phyloP scores from a whole-genome alignment of 371 early-diverging fungal genomes.

The Actinomortierella ambigua region DNA sequence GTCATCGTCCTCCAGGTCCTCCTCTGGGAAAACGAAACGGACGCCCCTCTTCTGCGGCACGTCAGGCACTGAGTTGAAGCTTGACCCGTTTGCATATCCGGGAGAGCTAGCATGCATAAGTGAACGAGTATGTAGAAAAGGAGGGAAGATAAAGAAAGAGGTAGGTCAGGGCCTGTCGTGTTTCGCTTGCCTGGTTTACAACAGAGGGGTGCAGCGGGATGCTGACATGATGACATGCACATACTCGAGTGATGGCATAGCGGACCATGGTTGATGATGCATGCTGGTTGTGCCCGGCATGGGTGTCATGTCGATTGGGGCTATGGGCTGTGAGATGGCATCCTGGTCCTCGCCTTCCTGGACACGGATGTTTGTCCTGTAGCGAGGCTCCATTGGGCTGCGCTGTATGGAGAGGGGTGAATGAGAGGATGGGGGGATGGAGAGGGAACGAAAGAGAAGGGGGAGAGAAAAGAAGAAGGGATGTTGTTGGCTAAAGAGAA shows the following conservation, averaged over 20 bases:
- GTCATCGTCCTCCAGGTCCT: slow-evolving; percentile 19
- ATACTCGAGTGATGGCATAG: not conserved
- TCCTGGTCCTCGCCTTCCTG: slow-evolving; percentile 47
- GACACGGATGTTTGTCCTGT: slow-evolving; percentile 18
- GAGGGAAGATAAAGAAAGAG: too few species aligned
- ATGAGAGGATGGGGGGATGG: not conserved
- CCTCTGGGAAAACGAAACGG: slow-evolving; percentile 24
- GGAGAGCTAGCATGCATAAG: too few species aligned
- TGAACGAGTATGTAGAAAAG: too few species aligned
- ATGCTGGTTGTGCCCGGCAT: slow-evolving; percentile 5
- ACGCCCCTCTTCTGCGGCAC: slow-evolving; percentile 26
- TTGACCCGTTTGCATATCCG: too few species aligned
- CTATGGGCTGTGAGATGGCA: slow-evolving; percentile 16
- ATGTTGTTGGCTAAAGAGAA: too few species aligned
- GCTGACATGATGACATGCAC: too few species aligned
- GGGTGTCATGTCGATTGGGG: too few species aligned
- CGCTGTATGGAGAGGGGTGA: not conserved
- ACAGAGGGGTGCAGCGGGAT: too few species aligned
- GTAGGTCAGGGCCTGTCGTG: too few species aligned
- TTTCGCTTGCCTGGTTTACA: too few species aligned
- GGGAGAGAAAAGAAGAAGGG: not conserved
- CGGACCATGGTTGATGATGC: slow-evolving; percentile 20
- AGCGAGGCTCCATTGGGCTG: not conserved
- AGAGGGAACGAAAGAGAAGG: not conserved
- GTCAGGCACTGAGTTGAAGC: slow-evolving; percentile 6